Evolutionary conservation across 2,329 filamentous ascomycete genomes (phyloP).

Genomic region (Nothophaeocryptopus gaeumannii): DNA sequence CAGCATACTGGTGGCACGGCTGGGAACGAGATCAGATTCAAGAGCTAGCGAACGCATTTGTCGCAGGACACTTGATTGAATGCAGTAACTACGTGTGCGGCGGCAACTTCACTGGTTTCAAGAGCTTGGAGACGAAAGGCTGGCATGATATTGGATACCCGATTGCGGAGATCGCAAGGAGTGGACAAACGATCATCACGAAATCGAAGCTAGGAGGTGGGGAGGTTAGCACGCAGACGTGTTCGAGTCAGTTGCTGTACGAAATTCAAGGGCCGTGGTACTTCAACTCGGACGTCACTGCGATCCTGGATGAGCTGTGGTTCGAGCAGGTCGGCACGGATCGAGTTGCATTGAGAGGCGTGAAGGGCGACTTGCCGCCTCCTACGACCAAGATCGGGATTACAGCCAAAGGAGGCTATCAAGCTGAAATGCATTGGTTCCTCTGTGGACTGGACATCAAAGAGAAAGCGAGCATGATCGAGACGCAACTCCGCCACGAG

Average conservation of each 20-base stretch:
- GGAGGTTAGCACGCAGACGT: slow-evolving; percentile 48
- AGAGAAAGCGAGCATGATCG: slow-evolving; percentile 48
- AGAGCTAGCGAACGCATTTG: slow-evolving; percentile 42
- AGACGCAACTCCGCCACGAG: slow-evolving; percentile 43
- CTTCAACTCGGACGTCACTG: slow-evolving; percentile 57
- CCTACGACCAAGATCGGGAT: slow-evolving; percentile 52
- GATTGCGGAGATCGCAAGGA: slow-evolving; percentile 36
- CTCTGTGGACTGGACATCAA: slow-evolving; percentile 46
- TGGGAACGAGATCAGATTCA: slow-evolving; percentile 41
- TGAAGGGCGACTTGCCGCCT: slow-evolving; percentile 46
- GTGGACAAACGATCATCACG: slow-evolving; percentile 38
- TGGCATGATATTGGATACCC: slow-evolving; percentile 45
- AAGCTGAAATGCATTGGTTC: slow-evolving; percentile 48
- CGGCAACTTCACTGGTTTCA: slow-evolving; percentile 47
- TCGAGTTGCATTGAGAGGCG: slow-evolving; percentile 49
- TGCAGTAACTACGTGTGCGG: slow-evolving; percentile 44
- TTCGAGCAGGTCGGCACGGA: slow-evolving; percentile 53
- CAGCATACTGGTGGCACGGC: slow-evolving; percentile 46
- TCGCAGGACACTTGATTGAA: slow-evolving; percentile 46
- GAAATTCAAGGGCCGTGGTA: slow-evolving; percentile 57
- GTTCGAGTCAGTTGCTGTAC: slow-evolving; percentile 53
- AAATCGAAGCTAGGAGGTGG: slow-evolving; percentile 40
- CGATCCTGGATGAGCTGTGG: slow-evolving; percentile 49
- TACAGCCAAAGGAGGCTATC: slow-evolving; percentile 47
- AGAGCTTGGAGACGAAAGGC: slow-evolving; percentile 33